Percentiles rank a stretch among this genome's conserved stretches.
Evolutionary conservation across 768 basidiomycete genomes (phyloP).

Genomic region (Hirschioporus abietinus): DNA sequence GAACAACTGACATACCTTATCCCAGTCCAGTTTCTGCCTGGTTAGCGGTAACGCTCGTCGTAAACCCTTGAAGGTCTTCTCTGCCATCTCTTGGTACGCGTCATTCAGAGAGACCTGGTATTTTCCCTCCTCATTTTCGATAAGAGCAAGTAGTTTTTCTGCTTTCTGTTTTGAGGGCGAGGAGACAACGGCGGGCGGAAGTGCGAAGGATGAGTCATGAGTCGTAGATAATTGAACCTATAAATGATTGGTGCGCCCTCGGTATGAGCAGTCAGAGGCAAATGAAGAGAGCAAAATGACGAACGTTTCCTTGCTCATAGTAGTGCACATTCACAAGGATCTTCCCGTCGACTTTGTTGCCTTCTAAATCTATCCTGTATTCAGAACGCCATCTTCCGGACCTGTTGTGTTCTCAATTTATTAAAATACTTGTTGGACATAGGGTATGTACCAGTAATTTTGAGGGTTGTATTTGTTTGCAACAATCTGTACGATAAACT

Average conservation of each 20-base stretch:
- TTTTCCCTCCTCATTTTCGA: slow-evolving; percentile 72
- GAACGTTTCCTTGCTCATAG: slow-evolving; percentile 94
- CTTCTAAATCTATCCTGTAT: slow-evolving; percentile 67
- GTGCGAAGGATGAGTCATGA: slow-evolving; percentile 58
- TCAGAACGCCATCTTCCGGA: slow-evolving; percentile 93
- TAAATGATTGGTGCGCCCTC: not conserved
- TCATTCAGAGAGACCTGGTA: slow-evolving; percentile 79
- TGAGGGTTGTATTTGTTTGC: slow-evolving; percentile 92
- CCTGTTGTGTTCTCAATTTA: slow-evolving; percentile 39
- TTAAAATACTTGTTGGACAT: slow-evolving; percentile 5
- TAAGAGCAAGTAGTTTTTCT: slow-evolving; percentile 72
- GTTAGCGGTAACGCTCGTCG: slow-evolving; percentile 89
- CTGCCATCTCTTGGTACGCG: slow-evolving; percentile 84
- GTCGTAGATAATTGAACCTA: slow-evolving; percentile 89
- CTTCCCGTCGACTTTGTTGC: slow-evolving; percentile 59
- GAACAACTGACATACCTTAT: slow-evolving; percentile 52
- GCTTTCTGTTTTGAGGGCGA: slow-evolving; percentile 48
- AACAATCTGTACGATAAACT: slow-evolving; percentile 77
- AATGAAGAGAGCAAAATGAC: slow-evolving; percentile 17
- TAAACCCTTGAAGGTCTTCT: slow-evolving; percentile 89
- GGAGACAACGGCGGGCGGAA: slow-evolving; percentile 53
- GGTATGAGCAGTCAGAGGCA: not conserved
- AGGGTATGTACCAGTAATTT: slow-evolving; percentile 74
- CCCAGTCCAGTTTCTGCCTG: slow-evolving; percentile 94
- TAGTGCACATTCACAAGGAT: slow-evolving; percentile 89